phyloP scores from a whole-genome alignment of 2,329 filamentous ascomycete genomes.

The Diplodia sapinea region DNA sequence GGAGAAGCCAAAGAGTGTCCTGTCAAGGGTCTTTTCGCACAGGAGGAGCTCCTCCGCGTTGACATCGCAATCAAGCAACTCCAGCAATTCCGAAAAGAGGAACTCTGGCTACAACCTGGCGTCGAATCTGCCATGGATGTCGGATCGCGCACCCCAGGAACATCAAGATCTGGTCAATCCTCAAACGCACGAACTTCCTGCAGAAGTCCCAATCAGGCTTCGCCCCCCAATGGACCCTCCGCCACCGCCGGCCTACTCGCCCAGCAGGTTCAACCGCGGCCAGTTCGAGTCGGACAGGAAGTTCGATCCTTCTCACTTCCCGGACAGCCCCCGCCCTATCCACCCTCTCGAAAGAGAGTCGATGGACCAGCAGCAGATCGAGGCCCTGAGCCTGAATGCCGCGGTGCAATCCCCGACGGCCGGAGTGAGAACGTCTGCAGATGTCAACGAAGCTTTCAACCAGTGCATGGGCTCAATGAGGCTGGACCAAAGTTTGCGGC shows the following conservation, averaged over 20 bases:
- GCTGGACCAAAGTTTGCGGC: slow-evolving; percentile 1
- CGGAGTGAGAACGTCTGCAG: not conserved
- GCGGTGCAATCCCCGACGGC: not conserved
- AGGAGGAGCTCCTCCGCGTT: slow-evolving; percentile 22
- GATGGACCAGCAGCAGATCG: slow-evolving; percentile 13
- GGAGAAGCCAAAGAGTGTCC: slow-evolving; percentile 14
- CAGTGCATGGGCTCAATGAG: slow-evolving; percentile 18
- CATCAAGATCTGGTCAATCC: slow-evolving; percentile 24
- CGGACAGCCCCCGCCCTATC: slow-evolving; percentile 19
- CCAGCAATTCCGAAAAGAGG: slow-evolving; percentile 22
- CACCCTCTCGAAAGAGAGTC: slow-evolving; percentile 28
- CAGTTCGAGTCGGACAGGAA: slow-evolving; percentile 18
- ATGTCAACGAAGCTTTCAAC: slow-evolving; percentile 26
- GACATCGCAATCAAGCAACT: not conserved
- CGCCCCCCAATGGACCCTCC: slow-evolving; percentile 19
- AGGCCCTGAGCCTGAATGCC: slow-evolving; percentile 9
- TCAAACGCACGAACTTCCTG: slow-evolving; percentile 16
- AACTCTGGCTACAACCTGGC: slow-evolving; percentile 9
- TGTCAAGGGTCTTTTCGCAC: slow-evolving; percentile 24
- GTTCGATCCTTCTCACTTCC: slow-evolving; percentile 17
- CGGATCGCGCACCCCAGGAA: slow-evolving; percentile 15
- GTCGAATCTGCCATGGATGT: slow-evolving; percentile 19
- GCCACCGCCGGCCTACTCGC: slow-evolving; percentile 30
- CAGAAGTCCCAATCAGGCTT: slow-evolving; percentile 21
- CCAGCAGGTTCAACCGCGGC: slow-evolving; percentile 14